Evolutionary conservation across 2,329 filamentous ascomycete genomes (phyloP), one percentile per base, ranked within the genome.

Genomic region (Verticillium nonalfalfae): DNA sequence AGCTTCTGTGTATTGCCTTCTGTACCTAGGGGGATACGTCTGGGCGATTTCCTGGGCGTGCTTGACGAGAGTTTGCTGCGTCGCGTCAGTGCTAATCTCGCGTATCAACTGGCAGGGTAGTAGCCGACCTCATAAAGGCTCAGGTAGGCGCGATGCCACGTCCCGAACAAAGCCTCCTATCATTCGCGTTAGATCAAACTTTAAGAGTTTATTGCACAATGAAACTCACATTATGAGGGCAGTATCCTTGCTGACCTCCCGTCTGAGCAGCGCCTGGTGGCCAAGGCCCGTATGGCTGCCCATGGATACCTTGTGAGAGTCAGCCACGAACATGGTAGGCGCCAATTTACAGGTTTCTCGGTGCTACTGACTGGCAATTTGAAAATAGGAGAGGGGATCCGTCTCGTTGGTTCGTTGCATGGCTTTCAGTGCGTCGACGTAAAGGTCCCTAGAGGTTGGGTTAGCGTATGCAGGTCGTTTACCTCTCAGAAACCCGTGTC

Each of bases 231-330:
- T 62, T 65, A 10, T 66, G 64, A n/a, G 64, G 64, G 21, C 64
- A 66, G 18, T 61, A 66, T 39, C 64, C 64, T 7, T 58, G 57
- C 4, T 63, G 18, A 26, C 57, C 56, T 26, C 63, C 63, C 15
- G 56, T 45, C 34, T 66, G 64, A 3, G 64, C 63, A 21, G 63
- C 64, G 7, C 64, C 64, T 9, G 63, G 63, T 11, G 63, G 26
- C 85, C 85, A 89, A 1, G 80, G 69, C 15, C 75, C 71, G 65
- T 78, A 86, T 10, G 87, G 87, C 64, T 80, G 79, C 14, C 87
- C 87, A 71, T 89, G 87, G 64, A 90, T 84, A 31, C 81, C 84
- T 84, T 39, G n/a, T 6, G 14, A 31, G n/a, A 1, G 35, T 58
- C 38, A 56, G 54, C 52, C n/a, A 18, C n/a, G 14, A 39, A 58